phyloP scores from a whole-genome alignment of 768 basidiomycete genomes.

The Pleurotus pulmonarius region DNA sequence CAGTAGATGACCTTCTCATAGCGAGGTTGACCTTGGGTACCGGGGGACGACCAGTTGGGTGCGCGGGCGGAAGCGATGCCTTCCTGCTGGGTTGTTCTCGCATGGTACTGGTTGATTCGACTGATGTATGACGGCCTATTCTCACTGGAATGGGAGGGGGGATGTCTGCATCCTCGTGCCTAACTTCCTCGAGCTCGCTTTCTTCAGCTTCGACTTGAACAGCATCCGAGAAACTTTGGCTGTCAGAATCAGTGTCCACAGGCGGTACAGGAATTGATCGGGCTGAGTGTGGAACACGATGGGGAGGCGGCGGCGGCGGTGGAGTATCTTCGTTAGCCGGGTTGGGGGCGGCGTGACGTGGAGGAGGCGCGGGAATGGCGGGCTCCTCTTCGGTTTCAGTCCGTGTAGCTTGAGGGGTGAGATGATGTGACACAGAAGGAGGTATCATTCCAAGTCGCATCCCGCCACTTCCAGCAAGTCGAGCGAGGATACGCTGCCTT shows the following conservation, averaged over 20 bases:
- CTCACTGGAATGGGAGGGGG: constrained; percentile 58
- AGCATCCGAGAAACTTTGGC: constrained; percentile 46
- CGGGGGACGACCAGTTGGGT: constrained; percentile 19
- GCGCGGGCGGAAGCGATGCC: constrained; percentile 24
- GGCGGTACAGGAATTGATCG: constrained; percentile 24
- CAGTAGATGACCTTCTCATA: constrained; percentile 10
- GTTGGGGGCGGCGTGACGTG: constrained; percentile 21
- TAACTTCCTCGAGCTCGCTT: constrained; percentile 68
- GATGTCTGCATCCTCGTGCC: constrained; percentile 50
- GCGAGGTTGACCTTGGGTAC: constrained; percentile 15
- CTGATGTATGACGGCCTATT: constrained; percentile 24
- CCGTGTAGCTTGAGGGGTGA: constrained; percentile 20
- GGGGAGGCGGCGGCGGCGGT: constrained; percentile 12
- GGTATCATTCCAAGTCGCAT: constrained; percentile 59
- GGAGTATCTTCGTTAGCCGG: constrained; percentile 15
- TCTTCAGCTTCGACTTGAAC: constrained; percentile 68
- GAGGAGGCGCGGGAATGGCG: constrained; percentile 11
- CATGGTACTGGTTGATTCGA: constrained; percentile 5
- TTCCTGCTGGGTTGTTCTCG: constrained; percentile 33
- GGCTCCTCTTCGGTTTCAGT: constrained; percentile 18
- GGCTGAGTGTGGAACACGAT: constrained; percentile 20
- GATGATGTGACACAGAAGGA: constrained; percentile 25
- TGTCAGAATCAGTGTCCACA: constrained; percentile 41
- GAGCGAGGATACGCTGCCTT: constrained; percentile 49
- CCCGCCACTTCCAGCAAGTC: constrained; percentile 53